These are phyloP conservation scores for Ceratocystis destructans DNA, from an alignment of 2,329 filamentous ascomycete genomes.

Conservation along the genomic window DNA sequence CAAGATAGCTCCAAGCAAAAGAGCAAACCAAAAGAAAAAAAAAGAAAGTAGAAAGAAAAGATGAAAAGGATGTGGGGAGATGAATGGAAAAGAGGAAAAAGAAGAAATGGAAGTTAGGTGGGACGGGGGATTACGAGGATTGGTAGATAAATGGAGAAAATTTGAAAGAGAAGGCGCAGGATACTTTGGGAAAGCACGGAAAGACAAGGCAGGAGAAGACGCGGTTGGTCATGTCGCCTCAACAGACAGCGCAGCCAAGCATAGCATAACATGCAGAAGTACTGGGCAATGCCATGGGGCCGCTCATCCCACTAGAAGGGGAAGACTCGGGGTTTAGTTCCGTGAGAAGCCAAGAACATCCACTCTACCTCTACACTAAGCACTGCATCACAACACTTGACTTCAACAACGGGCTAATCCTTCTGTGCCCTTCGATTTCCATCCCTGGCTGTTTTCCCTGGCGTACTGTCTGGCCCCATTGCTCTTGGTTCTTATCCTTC, in stretches of 20 bases:
- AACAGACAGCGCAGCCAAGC: neutral
- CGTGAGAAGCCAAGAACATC: neutral
- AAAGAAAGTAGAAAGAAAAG: slow-evolving; percentile 5
- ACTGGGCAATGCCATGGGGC: neutral
- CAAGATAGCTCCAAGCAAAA: neutral
- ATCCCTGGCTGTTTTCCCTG: neutral
- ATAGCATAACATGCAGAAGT: slow-evolving; percentile 7
- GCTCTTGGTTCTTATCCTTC: neutral
- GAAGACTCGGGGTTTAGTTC: slow-evolving; percentile 1
- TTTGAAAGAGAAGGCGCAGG: slow-evolving; percentile 21
- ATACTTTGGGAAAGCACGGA: slow-evolving; percentile 19
- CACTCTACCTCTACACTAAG: too few relatives aligned
- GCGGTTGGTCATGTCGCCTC: slow-evolving; percentile 19
- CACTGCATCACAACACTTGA: too few relatives aligned
- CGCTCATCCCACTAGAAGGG: neutral
- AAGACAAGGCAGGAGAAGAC: slow-evolving; percentile 26
- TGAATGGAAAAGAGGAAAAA: slow-evolving; percentile 19
- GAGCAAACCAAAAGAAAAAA: neutral
- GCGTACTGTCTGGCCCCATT: too few relatives aligned
- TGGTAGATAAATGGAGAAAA: slow-evolving; percentile 25
- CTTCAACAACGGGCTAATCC: neutral
- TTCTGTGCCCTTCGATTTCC: neutral
- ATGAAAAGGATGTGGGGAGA: slow-evolving; percentile 5
- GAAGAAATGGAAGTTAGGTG: slow-evolving; percentile 23
- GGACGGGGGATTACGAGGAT: slow-evolving; percentile 27